A percentile compares a stretch with the other conserved stretches of the same genome.
Evolutionary conservation across 345 rosid genomes (phyloP).

Genomic region (Limnanthes douglasii): DNA sequence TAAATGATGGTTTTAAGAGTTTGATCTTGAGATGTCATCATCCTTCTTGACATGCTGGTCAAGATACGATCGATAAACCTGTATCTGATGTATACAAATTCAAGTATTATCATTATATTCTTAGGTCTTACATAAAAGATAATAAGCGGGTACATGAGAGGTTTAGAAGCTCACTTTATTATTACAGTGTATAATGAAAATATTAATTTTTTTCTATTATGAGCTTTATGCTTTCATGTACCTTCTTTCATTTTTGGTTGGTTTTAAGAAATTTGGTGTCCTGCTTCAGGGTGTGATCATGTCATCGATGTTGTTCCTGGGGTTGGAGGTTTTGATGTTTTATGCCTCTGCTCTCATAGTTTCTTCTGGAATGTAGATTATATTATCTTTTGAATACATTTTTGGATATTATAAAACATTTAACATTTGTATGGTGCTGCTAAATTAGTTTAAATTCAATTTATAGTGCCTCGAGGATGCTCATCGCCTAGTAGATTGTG

Average conservation of each 20-base stretch:
- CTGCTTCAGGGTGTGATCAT: conserved; percentile 91
- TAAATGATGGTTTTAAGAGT: conserved; percentile 18
- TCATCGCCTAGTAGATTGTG: conserved; percentile 19
- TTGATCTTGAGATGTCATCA: conserved; percentile 14
- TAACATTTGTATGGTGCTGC: no score
- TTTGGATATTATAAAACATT: no score
- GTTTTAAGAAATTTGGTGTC: no score
- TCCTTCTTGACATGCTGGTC: conserved; percentile 14
- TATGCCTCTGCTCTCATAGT: conserved; percentile 18
- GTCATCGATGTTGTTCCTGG: conserved; percentile 26
- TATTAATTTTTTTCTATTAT: no score
- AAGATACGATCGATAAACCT: conserved; percentile 12
- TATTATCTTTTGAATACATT: no score
- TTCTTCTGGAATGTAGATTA: conserved; percentile 26
- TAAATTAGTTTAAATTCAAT: conserved; percentile 5
- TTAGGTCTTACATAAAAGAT: conserved; percentile 64
- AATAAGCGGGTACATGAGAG: conserved; percentile 78
- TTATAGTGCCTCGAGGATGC: conserved; percentile 23
- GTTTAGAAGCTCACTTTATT: no score
- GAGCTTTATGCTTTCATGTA: no score
- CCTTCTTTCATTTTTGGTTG: no score
- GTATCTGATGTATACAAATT: conserved; percentile 13
- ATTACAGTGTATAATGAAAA: no score
- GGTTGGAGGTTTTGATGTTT: conserved; percentile 11
- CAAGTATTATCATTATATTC: conserved; percentile 13